phyloP scores from a whole-genome alignment of 495 filamentous ascomycete species.

The Rhypophila decipiens region DNA sequence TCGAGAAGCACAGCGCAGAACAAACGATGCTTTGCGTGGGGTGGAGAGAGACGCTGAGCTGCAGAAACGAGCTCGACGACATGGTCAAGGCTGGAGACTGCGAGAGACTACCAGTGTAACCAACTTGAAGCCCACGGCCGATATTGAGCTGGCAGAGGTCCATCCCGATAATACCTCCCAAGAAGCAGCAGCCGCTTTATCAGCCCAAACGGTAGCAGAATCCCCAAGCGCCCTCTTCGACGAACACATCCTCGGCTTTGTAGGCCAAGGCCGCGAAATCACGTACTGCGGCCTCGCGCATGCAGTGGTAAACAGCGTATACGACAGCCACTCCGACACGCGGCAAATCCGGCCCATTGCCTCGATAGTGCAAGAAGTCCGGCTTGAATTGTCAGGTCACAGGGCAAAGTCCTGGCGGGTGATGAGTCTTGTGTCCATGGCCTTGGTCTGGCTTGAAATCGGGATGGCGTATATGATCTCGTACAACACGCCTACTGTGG shows the following conservation, averaged over 20 bases:
- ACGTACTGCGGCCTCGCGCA: background rate
- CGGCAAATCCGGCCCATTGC: background rate
- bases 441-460: slow-evolving; percentile 25
- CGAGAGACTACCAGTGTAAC: background rate
- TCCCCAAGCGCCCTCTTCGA: background rate
- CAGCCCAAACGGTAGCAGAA: too few species aligned
- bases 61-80: background rate
- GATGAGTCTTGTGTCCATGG: slow-evolving; percentile 15
- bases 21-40: too few species aligned
- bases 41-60: background rate
- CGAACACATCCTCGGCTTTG: background rate
- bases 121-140: background rate
- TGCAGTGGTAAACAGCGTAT: background rate
- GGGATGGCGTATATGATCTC: slow-evolving; percentile 38
- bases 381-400: background rate
- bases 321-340: background rate
- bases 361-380: slow-evolving; percentile 10
- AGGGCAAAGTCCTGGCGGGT: slow-evolving; percentile 9
- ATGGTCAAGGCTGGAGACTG: too few species aligned
- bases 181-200: background rate
- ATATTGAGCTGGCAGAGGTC: background rate
- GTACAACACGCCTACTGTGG: slow-evolving; percentile 41
- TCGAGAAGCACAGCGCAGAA: background rate
- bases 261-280: background rate
- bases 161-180: background rate